Base-by-base conservation (phyloP, 306 rosid species). In the Fagus sylvatica region DNA sequence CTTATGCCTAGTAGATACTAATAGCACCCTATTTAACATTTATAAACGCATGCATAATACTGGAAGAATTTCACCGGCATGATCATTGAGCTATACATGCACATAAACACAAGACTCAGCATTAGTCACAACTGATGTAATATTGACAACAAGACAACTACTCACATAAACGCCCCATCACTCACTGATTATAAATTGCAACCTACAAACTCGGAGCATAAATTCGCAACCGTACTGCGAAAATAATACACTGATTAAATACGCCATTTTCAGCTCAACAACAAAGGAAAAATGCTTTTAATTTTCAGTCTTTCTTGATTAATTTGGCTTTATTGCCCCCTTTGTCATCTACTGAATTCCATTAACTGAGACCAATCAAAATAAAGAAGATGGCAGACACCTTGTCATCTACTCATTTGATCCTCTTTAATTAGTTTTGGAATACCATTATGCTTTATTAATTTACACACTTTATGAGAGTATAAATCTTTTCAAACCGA, bases 401-500 rank as follows among this genome's bases (percentile, higher is more conserved):
- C 71, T 81, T 74, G 67, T 74, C 65, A 78, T 78, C 79, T 80
- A 79, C 71, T 54, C 43, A 48, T 40, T 72, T 32, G 46, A 77
- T 51, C 66, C 74, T 69, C n/a, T 55, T n/a, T 78, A 62, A 71
- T 76, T 57, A 80, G 39, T 33, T 81, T 82, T 75, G 17, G 76
- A 84, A 78, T 73, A 61, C 53, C 72, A 77, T 83, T 73, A 79
- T 79, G 82, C 84, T 81, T 64, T 77, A 55, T 22, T 22, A 22
- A 22, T 73, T 55, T 53, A 43, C 34, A 56, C 76, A 78, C 72
- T 82, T 85, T 89, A 75, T n/a, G 2, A 60, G 71, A 79, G 86
- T 75, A 86, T 83, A 85, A 76, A 85, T 79, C 83, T 81, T 87
- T 80, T 81, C 76, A 75, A 79, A 77, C 73, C 83, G 90, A 90